Evolutionary conservation across 2,329 filamentous ascomycete species (phyloP), one percentile per base, ranked within the genome.

Genomic region (Cladobotryum mycophilum): DNA sequence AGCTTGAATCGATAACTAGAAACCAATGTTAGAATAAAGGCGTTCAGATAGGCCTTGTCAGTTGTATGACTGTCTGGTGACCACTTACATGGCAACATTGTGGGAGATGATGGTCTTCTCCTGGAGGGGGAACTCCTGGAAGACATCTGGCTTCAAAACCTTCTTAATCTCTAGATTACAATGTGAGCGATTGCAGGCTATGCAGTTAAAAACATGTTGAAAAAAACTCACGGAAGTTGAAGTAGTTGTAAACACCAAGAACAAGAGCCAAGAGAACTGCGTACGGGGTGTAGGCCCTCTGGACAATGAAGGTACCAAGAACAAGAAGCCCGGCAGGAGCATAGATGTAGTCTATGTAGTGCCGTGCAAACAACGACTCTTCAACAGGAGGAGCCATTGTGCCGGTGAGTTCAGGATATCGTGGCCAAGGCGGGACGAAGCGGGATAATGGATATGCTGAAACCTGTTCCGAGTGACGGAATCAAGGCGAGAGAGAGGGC

Each of bases 21-120:
- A 3, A 13, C n/a, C 14, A 9, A 14, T 17, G 49, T 51, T 47
- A 51, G 45, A 51, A 15, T 18, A 13, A 20, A n/a, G n/a, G 25
- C 11, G 43, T 6, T n/a, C 8, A n/a, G 4, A n/a, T 9, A 15
- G 14, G 22, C n/a, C 2, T 13, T 41, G 38, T 14, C 20, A 47
- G 45, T 17, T 33, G 12, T 13, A 36, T 18, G 15, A 40, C 20
- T 35, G 30, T 36, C 38, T n/a, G 20, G 58, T 47, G 30, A 58
- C 54, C 2, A 48, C 52, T 43, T 45, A 90, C 87, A 99, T 96
- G 70, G 92, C 91, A 54, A 95, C 92, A 78, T 99, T 99, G 82
- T 97, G 93, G 33, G 92, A 96, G 64, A 97, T 85, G 58, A 95
- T 80, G 13, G 86, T 97, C 82, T 96, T 97, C 72, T 97, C 89